Evolutionary conservation across 2,329 filamentous ascomycete genomes (phyloP), one percentile per base, ranked within the genome.

Genomic region (Nigrospora sphaerica): DNA sequence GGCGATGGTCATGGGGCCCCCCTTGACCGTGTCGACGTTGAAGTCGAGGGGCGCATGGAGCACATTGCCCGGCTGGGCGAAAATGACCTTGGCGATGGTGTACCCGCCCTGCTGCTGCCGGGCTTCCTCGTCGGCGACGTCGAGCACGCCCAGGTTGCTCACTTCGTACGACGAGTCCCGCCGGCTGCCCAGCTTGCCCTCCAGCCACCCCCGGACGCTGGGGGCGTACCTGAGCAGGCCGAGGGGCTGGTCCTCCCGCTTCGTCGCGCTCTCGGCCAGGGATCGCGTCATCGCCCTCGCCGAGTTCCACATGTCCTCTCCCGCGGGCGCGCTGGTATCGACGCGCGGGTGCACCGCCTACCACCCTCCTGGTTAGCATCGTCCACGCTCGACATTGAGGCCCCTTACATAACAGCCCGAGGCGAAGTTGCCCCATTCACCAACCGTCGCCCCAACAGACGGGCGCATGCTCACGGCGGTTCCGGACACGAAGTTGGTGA

Each of bases 101-200:
- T 33, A 17, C 13, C 32, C 19, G 41, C 12, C 6, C 35, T 13
- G 9, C 13, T 16, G 12, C 38, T 34, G 23, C 17, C 13, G 49
- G 3, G 37, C 33, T 1, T 45, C 46, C 4, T 32, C 38, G 4
- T 31, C 43, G 3, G 45, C 47, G 14, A 47, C 51, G 41, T 65
- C 57, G 50, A 73, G 69, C 3, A 55, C 60, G 31, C 65, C 62
- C 3, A 73, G 42, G 49, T 75, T 75, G 54, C 71, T 74, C 10
- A 75, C 46, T 53, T 73, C 70, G 45, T 68, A 73, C 6, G 68
- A 70, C 14, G 50, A 57, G 36, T 70, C 68, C 23, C 71, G 59
- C 28, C 49, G 47, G 44, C 64, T 52, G 5, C 65, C 65, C 10
- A 72, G 42, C 39, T 72, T 67, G 2, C 58, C 59, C 10, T 54